Base-by-base conservation (phyloP, 225 moss, liverwort and hornwort species). In the Pleurozium schreberi region DNA sequence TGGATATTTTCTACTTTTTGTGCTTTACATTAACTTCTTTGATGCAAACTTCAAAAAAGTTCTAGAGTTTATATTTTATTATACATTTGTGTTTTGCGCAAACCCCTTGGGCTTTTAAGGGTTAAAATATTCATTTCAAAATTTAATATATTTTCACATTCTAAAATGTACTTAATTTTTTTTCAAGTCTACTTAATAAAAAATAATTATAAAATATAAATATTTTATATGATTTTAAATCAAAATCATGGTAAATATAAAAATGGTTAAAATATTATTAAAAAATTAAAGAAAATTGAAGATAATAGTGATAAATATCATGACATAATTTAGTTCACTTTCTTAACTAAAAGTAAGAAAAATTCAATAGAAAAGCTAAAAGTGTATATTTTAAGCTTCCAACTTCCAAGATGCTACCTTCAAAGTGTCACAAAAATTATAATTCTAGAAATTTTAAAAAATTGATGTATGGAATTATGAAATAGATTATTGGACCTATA, bases 201-300 rank as follows among this genome's bases (percentile, higher is more conserved):
- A n/a, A n/a, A n/a, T n/a, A n/a, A n/a, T n/a, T n/a, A n/a, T n/a
- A n/a, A n/a, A n/a, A n/a, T n/a, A n/a, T n/a, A n/a, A n/a, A n/a
- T n/a, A n/a, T n/a, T n/a, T n/a, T n/a, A n/a, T n/a, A n/a, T n/a
- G n/a, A n/a, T n/a, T n/a, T n/a, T n/a, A n/a, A n/a, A n/a, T n/a
- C n/a, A n/a, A n/a, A n/a, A 68, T 22, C 8, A 25, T 69, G 8
- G 2, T 26, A 26, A 15, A 15, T 43, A 26, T 15, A 9, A 27
- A 69, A 26, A 69, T 23, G 0, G 0, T 42, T 14, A 15, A 70
- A 42, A 26, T 3, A 1, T 38, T 2, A 14, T 8, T 0, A 42
- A 40, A 42, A 25, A 0, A 13, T 42, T 15, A 0, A 14, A 42
- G 4, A 68, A 2, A 67, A 38, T 21, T n/a, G 4, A 22, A n/a